A percentile compares a stretch with the other conserved stretches of the same genome.
Conservation (phyloP, 495 filamentous ascomycete species). For the Tuber brumale region DNA sequence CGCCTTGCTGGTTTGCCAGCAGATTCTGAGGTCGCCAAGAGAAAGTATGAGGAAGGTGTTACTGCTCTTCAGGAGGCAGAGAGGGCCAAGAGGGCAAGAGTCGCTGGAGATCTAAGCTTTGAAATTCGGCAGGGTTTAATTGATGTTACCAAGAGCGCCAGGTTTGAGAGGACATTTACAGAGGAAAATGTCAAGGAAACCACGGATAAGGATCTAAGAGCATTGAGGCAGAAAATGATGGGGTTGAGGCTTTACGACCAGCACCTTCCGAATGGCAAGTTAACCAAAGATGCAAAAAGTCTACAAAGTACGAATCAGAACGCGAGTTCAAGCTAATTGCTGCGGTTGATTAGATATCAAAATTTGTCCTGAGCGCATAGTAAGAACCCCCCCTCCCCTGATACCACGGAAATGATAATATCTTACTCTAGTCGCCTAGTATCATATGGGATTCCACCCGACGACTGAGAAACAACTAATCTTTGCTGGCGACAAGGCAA, state of each 20-base stretch:
- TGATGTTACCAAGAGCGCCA: constrained; percentile 38
- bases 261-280: constrained; percentile 67
- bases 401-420: neutral
- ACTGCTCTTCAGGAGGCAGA: constrained; percentile 57
- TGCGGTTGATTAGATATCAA: constrained; percentile 63
- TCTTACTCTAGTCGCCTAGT: constrained; percentile 3
- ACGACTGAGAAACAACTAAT: constrained; percentile 75
- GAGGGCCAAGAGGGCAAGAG: constrained; percentile 59
- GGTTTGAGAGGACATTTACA: constrained; percentile 73
- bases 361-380: constrained; percentile 77
- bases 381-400: neutral
- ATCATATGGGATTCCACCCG: constrained; percentile 73
- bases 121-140: constrained; percentile 52
- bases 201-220: constrained; percentile 66
- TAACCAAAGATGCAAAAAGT: neutral
- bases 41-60: constrained; percentile 69
- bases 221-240: constrained; percentile 72
- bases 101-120: constrained; percentile 64
- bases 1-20: constrained; percentile 60
- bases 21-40: constrained; percentile 67
- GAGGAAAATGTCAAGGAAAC: constrained; percentile 76
- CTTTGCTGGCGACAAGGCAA: constrained; percentile 93
- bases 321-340: constrained; percentile 16
- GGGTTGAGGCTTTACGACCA: constrained; percentile 71
- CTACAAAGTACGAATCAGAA: neutral